Base-by-base conservation (phyloP, 345 rosid species). In the Eucalyptus curtisii region DNA sequence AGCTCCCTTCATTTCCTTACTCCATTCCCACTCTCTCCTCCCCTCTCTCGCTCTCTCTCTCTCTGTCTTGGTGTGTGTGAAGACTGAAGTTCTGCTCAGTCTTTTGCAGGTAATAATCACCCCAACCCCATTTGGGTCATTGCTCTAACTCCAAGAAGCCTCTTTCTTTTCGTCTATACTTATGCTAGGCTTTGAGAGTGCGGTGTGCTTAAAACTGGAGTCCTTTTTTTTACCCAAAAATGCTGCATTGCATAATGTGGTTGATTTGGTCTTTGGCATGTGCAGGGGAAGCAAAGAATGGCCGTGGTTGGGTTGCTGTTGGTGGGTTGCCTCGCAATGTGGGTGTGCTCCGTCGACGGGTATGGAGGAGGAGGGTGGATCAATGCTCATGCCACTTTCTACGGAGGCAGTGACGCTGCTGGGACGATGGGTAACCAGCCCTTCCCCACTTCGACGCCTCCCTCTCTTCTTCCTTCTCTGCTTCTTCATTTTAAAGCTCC, bases 321-420 rank as follows among this genome's bases (percentile, higher is more conserved):
- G 40, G 53, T 85, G 57, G 25, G 40, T 47, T 52, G 25, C 37
- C 53, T 52, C 42, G 42, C 87, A 30, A 17, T n/a, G 87, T 47
- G 52, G 52, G 57, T 17, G 59, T 89, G 88, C 45, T 89, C 90
- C 86, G 93, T 88, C 89, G 71, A 88, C 89, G 94, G 93, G 8
- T 81, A 90, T 24, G 94, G 92, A 27, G 93, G 92, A 49, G 53
- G 52, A 47, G 92, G 93, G 5, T 97, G 99, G 98, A 90, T 87
- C 81, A 88, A 93, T 89, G 98, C 99, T 89, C 98, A 95, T 91
- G 98, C 99, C 15, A 96, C 99, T 16, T 95, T 97, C 90, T 97
- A 97, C 31, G 99, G 99, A 25, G 97, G 98, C 5, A 94, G 95
- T 45, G 99, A 96, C 90, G 98, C 98, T 89, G 93, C 99, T 45